Evolutionary conservation across 345 rosid species (phyloP), one percentile per base, ranked within the genome.

Genomic region (Clarkia xantiana): DNA sequence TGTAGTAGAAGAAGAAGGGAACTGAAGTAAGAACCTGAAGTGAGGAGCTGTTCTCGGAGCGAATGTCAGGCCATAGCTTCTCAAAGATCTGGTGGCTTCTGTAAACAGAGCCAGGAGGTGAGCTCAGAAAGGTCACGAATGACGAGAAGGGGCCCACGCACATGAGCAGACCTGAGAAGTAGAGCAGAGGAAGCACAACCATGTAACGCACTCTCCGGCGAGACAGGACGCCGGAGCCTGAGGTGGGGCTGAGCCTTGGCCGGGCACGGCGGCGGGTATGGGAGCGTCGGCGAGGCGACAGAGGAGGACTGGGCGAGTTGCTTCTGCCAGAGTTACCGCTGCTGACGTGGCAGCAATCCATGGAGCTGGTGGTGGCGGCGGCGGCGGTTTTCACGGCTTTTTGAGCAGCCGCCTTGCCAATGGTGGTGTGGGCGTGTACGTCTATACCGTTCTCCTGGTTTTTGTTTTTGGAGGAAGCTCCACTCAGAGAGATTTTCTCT

Each of bases 101-200:
- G 42, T 90, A 90, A 42, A 80, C 86, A 36, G 88, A 79, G 19
- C 88, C 91, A 51, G 95, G 91, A 57, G 61, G 43, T 41, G 68
- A 40, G 46, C 69, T 46, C 49, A 70, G 48, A 56, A 59, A 73
- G 42, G 76, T 76, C 43, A 77, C 57, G 14, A 79, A 69, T 14
- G 75, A 72, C 11, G 95, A 76, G 67, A 85, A 72, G 29, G 90
- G 95, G 25, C 91, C 88, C 52, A 83, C 79, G 47, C 91, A 90
- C 82, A 83, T 67, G 61, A 86, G 60, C 66, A 90, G 61, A 9
- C 82, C 94, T 20, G 75, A 75, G 59, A 88, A 52, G 66, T 90
- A 90, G 60, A 86, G 57, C 56, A 83, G 54, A 6, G 82, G 75
- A 45, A 90, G 66, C 20, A 80, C 46, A 56, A 71, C 54, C 67